Evolutionary conservation across 176 grass and related monocot species (phyloP), one percentile per base, ranked within the genome.

Genomic region (Tillandsia leiboldiana): DNA sequence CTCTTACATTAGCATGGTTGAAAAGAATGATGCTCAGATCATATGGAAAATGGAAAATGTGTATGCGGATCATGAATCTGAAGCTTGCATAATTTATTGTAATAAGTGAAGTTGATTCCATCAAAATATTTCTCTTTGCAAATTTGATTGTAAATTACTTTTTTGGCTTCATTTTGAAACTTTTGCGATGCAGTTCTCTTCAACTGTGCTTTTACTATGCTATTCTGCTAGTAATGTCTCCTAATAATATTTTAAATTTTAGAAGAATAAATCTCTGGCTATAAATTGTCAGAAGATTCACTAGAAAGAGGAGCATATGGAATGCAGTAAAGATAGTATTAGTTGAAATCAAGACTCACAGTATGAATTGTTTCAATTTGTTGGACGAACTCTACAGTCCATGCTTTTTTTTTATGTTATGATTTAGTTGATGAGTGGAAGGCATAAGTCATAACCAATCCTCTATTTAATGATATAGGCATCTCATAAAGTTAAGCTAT

Each of bases 401-500:
- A 18, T 18, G 17, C 8, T 13, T 7, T 18, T 61, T 58, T 11
- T 58, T 58, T 61, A 9, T 9, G 15, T 61, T 61, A 61, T 61
- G 15, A 61, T 61, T 22, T 61, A 18, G 22, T 61, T 20, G 20
- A 59, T 59, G 56, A 17, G n/a, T 22, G 12, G 56, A 59, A 17
- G 53, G 2, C 12, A 57, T 5, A 6, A 57, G 12, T 57, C 14
- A 17, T 57, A 17, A 17, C 53, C 53, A 57, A 17, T 57, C 13
- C 53, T 15, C 12, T 57, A 57, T 57, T 15, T 57, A 17, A 57
- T 57, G 53, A 17, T 57, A 57, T 57, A 17, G 12, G 56, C 56
- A 22, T 59, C 56, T 7, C 17, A 61, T 61, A 1, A 59, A 75
- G 18, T 68, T 71, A 66, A 47, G 14, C 18, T 15, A 42, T 79